Conservation (phyloP, 257 asterid species). For the Catharanthus roseus region DNA sequence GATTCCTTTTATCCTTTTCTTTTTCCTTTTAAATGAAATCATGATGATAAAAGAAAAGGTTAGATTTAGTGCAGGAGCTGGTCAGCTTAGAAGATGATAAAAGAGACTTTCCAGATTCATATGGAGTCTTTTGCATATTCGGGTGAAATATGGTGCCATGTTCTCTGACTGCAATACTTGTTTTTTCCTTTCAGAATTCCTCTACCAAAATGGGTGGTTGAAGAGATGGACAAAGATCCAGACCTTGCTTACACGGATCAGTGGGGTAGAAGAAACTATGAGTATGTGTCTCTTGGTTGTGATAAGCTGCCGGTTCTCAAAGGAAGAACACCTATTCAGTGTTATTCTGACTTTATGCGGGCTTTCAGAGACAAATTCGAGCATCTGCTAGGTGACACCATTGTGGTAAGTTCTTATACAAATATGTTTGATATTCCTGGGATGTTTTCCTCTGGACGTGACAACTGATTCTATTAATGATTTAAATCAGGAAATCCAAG, state of each 20-base stretch:
- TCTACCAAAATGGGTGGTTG: conserved; percentile 82
- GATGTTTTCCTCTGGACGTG: not conserved
- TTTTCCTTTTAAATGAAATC: not conserved
- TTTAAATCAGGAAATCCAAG: conserved; percentile 77
- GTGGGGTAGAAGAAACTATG: conserved; percentile 92
- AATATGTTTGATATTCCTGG: not conserved
- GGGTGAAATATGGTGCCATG: not conserved
- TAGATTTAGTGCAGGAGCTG: not conserved
- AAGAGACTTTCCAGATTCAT: not conserved
- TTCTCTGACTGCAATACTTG: not conserved
- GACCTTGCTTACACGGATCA: conserved; percentile 95
- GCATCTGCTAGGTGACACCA: conserved; percentile 72
- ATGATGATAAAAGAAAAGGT: not conserved
- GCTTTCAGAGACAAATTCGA: conserved; percentile 70
- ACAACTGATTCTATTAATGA: not conserved
- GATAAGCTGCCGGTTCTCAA: conserved; percentile 82
- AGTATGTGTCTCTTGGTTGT: conserved; percentile 85
- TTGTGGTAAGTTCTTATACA: conserved; percentile 43
- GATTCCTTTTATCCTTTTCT: too few relatives aligned
- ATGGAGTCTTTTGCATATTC: not conserved
- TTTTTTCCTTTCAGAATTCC: conserved; percentile 57
- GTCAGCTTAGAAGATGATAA: not conserved
- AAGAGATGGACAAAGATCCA: conserved; percentile 80
- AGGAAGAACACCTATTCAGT: conserved; percentile 87
- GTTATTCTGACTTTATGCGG: conserved; percentile 85